Conservation (phyloP, 2,329 filamentous ascomycete species). For the Metarhizium album region DNA sequence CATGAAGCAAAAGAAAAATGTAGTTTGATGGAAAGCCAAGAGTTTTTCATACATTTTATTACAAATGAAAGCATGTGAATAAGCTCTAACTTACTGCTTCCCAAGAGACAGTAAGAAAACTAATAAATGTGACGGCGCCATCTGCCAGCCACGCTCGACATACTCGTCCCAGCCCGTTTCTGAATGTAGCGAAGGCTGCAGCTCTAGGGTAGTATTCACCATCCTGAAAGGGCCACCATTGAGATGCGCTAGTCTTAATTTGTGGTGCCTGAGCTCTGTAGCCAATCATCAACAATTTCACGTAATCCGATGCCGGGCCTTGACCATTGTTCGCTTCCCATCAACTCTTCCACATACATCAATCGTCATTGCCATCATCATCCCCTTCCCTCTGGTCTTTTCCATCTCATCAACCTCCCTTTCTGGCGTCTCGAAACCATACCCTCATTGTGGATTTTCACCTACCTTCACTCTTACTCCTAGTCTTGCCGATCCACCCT, state of each 20-base stretch:
- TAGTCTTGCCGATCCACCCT: neutral
- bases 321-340: neutral
- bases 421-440: neutral
- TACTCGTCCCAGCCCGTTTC: neutral
- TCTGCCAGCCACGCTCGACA: too few species aligned
- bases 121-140: too few species aligned
- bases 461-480: neutral
- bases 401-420: neutral
- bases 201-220: neutral
- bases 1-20: neutral
- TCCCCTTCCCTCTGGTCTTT: neutral
- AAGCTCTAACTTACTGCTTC: too few species aligned
- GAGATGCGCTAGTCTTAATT: neutral
- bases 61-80: too few species aligned
- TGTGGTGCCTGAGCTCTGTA: neutral
- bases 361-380: too few species aligned
- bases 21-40: too few species aligned
- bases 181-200: neutral
- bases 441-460: neutral
- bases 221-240: too few species aligned
- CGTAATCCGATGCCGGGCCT: neutral
- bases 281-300: neutral
- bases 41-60: too few species aligned
- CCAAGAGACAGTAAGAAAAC: neutral
- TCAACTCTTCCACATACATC: neutral